Percentiles rank a stretch among this genome's conserved stretches.
These are phyloP conservation scores for Aureoboletus auriporus DNA, from an alignment of 768 basidiomycete species.

Conservation along the genomic window DNA sequence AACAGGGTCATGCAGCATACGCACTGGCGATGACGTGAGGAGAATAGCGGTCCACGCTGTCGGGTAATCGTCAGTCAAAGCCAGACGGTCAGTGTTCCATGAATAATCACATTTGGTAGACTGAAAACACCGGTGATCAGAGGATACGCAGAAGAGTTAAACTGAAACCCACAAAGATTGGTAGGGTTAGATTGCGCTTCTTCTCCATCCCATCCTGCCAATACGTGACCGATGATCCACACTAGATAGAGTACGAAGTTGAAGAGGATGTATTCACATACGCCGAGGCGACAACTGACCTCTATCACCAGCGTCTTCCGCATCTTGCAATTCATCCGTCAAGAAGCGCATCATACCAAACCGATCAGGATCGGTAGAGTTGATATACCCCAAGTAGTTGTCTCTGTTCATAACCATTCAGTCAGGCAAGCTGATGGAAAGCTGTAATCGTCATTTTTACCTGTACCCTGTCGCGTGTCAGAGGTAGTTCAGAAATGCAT, in stretches of 20 bases:
- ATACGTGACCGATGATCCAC: constrained; percentile 48
- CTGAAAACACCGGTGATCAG: constrained; percentile 13
- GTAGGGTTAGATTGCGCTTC: constrained; percentile 39
- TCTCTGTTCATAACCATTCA: constrained; percentile 14
- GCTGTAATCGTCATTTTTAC: background rate
- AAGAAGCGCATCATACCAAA: constrained; percentile 47
- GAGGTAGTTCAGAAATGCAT: constrained; percentile 9
- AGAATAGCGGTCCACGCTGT: constrained; percentile 41
- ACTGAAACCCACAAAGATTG: constrained; percentile 36
- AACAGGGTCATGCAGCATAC: constrained; percentile 5
- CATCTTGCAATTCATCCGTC: constrained; percentile 46
- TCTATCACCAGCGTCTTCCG: constrained; percentile 43
- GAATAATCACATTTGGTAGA: constrained; percentile 39
- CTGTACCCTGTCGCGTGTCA: background rate
- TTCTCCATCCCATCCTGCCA: constrained; percentile 45
- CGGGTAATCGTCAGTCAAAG: background rate
- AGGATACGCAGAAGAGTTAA: background rate
- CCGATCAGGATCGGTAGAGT: constrained; percentile 37
- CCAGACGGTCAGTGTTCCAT: background rate
- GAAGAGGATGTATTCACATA: background rate
- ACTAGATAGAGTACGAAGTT: constrained; percentile 22
- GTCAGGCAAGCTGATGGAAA: background rate
- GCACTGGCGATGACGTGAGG: constrained; percentile 42
- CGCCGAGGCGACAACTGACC: constrained; percentile 17
- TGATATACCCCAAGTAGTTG: constrained; percentile 47